phyloP scores from a whole-genome alignment of 345 rosid species.

The Brassica nigra region DNA sequence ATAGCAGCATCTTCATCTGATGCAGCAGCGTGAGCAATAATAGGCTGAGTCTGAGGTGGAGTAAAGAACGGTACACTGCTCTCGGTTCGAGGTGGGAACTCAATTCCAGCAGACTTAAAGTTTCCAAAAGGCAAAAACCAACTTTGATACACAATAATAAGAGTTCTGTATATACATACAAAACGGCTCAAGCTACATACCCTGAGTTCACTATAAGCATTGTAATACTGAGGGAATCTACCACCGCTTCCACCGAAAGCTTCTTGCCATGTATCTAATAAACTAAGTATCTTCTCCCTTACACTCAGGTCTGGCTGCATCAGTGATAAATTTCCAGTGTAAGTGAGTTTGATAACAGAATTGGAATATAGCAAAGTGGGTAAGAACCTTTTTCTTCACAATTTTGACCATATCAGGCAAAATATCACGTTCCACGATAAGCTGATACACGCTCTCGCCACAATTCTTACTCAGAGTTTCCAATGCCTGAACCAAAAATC shows the following conservation, averaged over 20 bases:
- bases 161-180: neutral
- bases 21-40: constrained; percentile 50
- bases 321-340: constrained; percentile 18
- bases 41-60: constrained; percentile 91
- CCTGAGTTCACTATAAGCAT: constrained; percentile 87
- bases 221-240: constrained; percentile 80
- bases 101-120: constrained; percentile 75
- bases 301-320: constrained; percentile 93
- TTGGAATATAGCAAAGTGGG: constrained; percentile 18
- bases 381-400: constrained; percentile 89
- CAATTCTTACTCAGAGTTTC: constrained; percentile 97
- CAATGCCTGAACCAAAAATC: constrained; percentile 57
- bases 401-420: constrained; percentile 95
- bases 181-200: constrained; percentile 46
- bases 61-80: constrained; percentile 85
- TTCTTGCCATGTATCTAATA: constrained; percentile 58
- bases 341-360: constrained; percentile 3
- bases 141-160: neutral
- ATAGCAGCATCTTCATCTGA: constrained; percentile 87
- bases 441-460: constrained; percentile 82
- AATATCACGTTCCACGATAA: constrained; percentile 86
- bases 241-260: constrained; percentile 87
- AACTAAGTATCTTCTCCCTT: constrained; percentile 83
- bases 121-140: neutral
- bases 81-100: constrained; percentile 88